Evolutionary conservation across 805 yeast genomes (phyloP).

Genomic region (Lipomyces chichibuensis): DNA sequence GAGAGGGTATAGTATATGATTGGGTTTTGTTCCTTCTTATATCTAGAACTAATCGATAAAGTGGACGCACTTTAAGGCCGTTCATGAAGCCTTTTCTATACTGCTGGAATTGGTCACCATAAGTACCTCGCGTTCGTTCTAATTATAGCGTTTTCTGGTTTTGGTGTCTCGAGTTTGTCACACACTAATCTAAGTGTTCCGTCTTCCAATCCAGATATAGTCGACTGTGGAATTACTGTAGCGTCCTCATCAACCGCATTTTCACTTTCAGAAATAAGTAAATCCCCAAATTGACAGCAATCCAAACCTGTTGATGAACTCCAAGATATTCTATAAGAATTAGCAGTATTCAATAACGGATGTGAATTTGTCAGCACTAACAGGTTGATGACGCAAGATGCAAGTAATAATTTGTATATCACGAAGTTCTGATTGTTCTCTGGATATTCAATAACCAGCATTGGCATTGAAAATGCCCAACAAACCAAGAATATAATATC

Average conservation of each 20-base stretch:
- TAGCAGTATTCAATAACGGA: neutral
- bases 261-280: neutral
- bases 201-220: neutral
- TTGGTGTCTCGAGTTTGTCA: neutral
- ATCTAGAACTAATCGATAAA: neutral
- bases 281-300: conserved; percentile 13
- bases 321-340: conserved; percentile 17
- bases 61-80: neutral
- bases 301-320: conserved; percentile 16
- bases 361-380: neutral
- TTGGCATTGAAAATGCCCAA: conserved; percentile 28
- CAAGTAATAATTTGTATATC: conserved; percentile 6
- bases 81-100: neutral
- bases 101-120: neutral
- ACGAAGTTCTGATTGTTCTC: neutral
- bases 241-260: neutral
- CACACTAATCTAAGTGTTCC: neutral
- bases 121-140: neutral
- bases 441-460: conserved; percentile 22
- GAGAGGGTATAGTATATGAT: conserved; percentile 5
- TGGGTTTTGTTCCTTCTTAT: neutral
- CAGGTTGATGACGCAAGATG: conserved; percentile 4
- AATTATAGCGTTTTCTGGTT: neutral
- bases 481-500: conserved; percentile 22
- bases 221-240: neutral